phyloP scores from a whole-genome alignment of 2,329 filamentous ascomycete species.

The Talaromyces sp. region DNA sequence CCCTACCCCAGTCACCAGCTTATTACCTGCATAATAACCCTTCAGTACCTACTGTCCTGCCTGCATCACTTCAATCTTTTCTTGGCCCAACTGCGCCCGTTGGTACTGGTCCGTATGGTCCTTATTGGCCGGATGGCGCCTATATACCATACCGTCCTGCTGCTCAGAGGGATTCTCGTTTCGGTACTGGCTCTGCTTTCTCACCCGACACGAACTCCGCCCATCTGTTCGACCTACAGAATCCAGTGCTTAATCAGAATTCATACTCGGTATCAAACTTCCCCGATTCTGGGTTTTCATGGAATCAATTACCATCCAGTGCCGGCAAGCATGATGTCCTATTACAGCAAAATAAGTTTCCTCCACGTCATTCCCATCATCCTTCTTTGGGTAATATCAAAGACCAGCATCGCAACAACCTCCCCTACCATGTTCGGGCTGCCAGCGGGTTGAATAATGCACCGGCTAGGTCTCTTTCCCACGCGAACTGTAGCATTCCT shows the following conservation, averaged over 20 bases:
- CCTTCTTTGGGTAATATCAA: conserved; percentile 30
- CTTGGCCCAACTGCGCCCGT: conserved; percentile 60
- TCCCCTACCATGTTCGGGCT: conserved; percentile 31
- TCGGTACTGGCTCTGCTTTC: conserved; percentile 31
- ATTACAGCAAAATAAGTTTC: conserved; percentile 38
- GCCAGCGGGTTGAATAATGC: conserved; percentile 23
- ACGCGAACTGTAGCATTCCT: conserved; percentile 25
- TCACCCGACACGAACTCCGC: conserved; percentile 27
- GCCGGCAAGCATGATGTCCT: conserved; percentile 31
- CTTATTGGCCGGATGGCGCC: conserved; percentile 64
- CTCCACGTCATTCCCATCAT: conserved; percentile 37
- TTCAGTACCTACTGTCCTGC: conserved; percentile 58
- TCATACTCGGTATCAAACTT: conserved; percentile 30
- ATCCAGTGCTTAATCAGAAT: conserved; percentile 26
- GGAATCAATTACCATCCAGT: conserved; percentile 32
- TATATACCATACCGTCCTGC: conserved; percentile 61
- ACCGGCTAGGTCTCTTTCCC: conserved; percentile 26
- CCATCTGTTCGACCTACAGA: conserved; percentile 30
- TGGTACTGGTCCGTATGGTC: conserved; percentile 57
- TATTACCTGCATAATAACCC: conserved; percentile 48
- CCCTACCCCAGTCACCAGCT: conserved; percentile 40
- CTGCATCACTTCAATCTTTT: conserved; percentile 56
- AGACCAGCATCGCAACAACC: conserved; percentile 28
- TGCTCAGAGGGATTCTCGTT: conserved; percentile 55
- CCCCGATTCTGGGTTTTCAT: conserved; percentile 28